These are phyloP conservation scores for Lentinula guzmanii DNA, from an alignment of 768 basidiomycete species.

Conservation along the genomic window DNA sequence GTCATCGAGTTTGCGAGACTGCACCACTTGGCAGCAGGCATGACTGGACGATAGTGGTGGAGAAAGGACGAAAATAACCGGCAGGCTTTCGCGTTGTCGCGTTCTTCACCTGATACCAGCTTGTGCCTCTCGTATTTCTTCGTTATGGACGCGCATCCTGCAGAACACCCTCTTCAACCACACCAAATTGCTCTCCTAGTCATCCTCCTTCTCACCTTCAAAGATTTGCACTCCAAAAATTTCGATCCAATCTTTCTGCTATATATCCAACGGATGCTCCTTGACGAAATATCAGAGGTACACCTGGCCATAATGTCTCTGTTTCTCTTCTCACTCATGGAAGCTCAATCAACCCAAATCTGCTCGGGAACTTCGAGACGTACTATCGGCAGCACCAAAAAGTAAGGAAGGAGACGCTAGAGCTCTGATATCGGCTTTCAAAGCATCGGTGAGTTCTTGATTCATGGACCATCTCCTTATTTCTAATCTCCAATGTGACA, in stretches of 20 bases:
- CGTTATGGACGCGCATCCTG: conserved; percentile 23
- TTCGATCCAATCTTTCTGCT: conserved; percentile 55
- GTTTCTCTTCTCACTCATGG: background rate
- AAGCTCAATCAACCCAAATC: conserved; percentile 64
- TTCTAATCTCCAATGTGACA: background rate
- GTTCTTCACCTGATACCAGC: no score
- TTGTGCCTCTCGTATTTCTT: background rate
- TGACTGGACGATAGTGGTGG: no score
- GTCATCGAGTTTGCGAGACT: no score
- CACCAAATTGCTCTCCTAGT: conserved; percentile 71
- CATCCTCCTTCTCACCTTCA: conserved; percentile 57
- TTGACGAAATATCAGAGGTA: conserved; percentile 70
- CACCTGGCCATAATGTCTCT: conserved; percentile 14
- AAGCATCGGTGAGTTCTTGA: background rate
- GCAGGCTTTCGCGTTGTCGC: no score
- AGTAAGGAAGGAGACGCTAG: conserved; percentile 20
- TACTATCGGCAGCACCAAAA: conserved; percentile 39
- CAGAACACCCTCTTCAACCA: conserved; percentile 63
- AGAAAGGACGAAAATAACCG: no score
- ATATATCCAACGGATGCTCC: conserved; percentile 58
- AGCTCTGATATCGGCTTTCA: conserved; percentile 5
- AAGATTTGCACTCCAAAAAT: conserved; percentile 46
- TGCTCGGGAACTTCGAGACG: conserved; percentile 41
- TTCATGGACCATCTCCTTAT: background rate
- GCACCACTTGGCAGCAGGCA: no score